Percentiles rank a stretch among this genome's conserved stretches.
phyloP scores from a whole-genome alignment of 1,284 basidiomycete genomes.

The Irpex sp. region DNA sequence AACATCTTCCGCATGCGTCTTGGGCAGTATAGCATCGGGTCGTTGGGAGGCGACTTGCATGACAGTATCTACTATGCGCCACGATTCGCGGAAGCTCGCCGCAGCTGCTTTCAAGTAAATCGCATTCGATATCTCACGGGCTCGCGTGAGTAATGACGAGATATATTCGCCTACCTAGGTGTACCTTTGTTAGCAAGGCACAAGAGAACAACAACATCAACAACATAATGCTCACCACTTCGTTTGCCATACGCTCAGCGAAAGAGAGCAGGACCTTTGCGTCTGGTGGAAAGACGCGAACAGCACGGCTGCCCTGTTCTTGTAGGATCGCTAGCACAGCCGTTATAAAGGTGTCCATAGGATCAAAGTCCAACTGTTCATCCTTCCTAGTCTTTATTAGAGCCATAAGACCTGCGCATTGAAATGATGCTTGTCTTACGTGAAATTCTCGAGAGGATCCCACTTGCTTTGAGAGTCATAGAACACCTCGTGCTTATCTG shows the following conservation, averaged over 20 bases:
- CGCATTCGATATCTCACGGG: constrained; percentile 79
- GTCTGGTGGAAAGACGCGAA: constrained; percentile 86
- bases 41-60: constrained; percentile 52
- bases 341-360: constrained; percentile 93
- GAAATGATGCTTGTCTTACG: constrained; percentile 53
- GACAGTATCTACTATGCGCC: constrained; percentile 87
- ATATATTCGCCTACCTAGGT: constrained; percentile 90
- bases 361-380: constrained; percentile 83
- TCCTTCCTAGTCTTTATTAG: constrained; percentile 39
- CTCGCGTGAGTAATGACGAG: constrained; percentile 79
- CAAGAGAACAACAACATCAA: background rate
- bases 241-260: constrained; percentile 79
- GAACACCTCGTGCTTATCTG: constrained; percentile 94
- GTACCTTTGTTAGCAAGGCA: constrained; percentile 2
- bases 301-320: constrained; percentile 84
- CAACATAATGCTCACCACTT: constrained; percentile 66
- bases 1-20: constrained; percentile 79
- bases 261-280: constrained; percentile 82
- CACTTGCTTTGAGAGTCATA: constrained; percentile 82
- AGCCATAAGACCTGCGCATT: background rate
- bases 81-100: constrained; percentile 90
- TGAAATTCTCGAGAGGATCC: constrained; percentile 87
- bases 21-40: constrained; percentile 31
- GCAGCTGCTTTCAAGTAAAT: constrained; percentile 89
- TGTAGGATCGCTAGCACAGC: constrained; percentile 72